These are phyloP conservation scores for Gentiana macrophylla DNA, from an alignment of 257 asterid species.

Conservation along the genomic window DNA sequence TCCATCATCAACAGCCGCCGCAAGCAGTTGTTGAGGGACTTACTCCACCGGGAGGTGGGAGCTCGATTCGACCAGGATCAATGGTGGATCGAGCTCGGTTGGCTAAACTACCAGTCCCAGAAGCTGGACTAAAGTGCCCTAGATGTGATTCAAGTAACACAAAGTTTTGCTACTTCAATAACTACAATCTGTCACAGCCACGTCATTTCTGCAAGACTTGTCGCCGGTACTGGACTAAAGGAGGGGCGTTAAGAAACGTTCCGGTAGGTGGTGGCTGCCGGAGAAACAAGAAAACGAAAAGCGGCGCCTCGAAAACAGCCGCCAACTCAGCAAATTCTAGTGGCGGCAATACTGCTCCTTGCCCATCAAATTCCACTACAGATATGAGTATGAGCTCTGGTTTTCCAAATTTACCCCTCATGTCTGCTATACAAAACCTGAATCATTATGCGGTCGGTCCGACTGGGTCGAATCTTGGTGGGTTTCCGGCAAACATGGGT, in stretches of 20 bases:
- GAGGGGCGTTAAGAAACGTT: slow-evolving; percentile 33
- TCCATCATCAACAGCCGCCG: slow-evolving; percentile 5
- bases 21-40: slow-evolving; percentile 8
- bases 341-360: slow-evolving; percentile 15
- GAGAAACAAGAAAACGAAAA: slow-evolving; percentile 33
- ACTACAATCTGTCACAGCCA: slow-evolving; percentile 35
- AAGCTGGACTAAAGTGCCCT: slow-evolving; percentile 33
- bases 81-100: slow-evolving; percentile 37
- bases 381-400: slow-evolving; percentile 2
- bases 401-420: slow-evolving; percentile 18
- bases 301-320: slow-evolving; percentile 14
- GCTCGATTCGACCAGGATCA: slow-evolving; percentile 36
- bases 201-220: slow-evolving; percentile 39
- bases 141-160: slow-evolving; percentile 35
- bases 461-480: slow-evolving; percentile 9
- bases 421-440: slow-evolving; percentile 27
- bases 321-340: slow-evolving; percentile 3
- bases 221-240: slow-evolving; percentile 34
- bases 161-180: slow-evolving; percentile 38
- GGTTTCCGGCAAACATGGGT: slow-evolving; percentile 25
- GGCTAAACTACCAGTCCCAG: slow-evolving; percentile 29
- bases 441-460: slow-evolving; percentile 16
- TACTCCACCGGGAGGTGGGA: slow-evolving; percentile 1
- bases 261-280: slow-evolving; percentile 43
- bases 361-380: slow-evolving; percentile 2